Conservation (phyloP, 1,284 basidiomycete species). For the Laetiporus sulphureus region DNA sequence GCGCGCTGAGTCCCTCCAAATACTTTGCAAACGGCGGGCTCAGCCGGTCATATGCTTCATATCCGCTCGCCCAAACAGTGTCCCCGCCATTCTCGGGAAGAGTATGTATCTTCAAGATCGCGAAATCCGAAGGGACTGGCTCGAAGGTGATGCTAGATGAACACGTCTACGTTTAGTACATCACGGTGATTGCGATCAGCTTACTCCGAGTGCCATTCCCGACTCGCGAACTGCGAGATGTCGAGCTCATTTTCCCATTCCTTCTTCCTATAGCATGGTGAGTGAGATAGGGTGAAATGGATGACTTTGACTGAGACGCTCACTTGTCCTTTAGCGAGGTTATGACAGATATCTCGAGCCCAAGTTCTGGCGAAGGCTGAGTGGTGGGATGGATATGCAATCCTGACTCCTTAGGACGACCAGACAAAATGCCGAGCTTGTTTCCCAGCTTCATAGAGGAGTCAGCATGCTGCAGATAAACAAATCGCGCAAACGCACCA, state of each 20-base stretch:
- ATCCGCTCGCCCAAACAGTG: constrained; percentile 43
- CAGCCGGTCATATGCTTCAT: constrained; percentile 60
- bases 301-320: neutral
- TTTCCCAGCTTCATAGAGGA: constrained; percentile 29
- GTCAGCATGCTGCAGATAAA: neutral
- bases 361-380: constrained; percentile 40
- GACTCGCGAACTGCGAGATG: constrained; percentile 24
- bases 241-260: constrained; percentile 1
- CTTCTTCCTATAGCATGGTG: neutral
- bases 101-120: constrained; percentile 55
- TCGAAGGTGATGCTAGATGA: constrained; percentile 56
- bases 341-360: constrained; percentile 43
- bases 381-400: constrained; percentile 66
- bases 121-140: constrained; percentile 58
- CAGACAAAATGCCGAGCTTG: constrained; percentile 47
- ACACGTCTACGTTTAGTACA: neutral
- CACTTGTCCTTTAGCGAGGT: constrained; percentile 31
- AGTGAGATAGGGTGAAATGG: neutral
- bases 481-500: neutral
- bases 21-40: constrained; percentile 50
- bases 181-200: neutral
- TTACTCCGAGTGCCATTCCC: constrained; percentile 48
- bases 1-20: constrained; percentile 53
- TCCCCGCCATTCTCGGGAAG: constrained; percentile 37
- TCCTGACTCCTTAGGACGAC: constrained; percentile 45